phyloP scores from a whole-genome alignment of 352 stramenopile species.

The Phytophthora sp. region DNA sequence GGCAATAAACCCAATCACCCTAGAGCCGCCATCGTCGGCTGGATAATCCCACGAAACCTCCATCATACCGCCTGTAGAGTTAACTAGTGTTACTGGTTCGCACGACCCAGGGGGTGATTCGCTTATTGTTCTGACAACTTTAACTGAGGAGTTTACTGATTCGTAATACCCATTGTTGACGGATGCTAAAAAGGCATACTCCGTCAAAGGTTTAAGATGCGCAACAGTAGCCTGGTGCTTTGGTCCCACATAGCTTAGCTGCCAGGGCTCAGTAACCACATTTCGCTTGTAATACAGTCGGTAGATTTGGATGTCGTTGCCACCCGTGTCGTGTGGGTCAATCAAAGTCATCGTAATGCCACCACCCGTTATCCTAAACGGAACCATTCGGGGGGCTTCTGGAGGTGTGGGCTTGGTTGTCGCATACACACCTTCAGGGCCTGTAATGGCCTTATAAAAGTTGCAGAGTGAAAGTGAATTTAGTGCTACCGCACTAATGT shows the following conservation, averaged over 20 bases:
- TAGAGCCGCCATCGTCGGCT: slow-evolving; percentile 41
- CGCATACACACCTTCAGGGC: slow-evolving; percentile 17
- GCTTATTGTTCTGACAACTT: slow-evolving; percentile 36
- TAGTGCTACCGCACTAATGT: slow-evolving; percentile 35
- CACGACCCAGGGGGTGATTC: slow-evolving; percentile 60
- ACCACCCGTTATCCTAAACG: slow-evolving; percentile 42
- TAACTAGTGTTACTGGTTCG: slow-evolving; percentile 9
- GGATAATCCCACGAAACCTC: slow-evolving; percentile 51
- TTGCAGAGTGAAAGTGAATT: slow-evolving; percentile 58
- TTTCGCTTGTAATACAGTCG: slow-evolving; percentile 47
- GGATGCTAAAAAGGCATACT: slow-evolving; percentile 47
- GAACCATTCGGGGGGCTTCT: slow-evolving; percentile 27
- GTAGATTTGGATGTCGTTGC: slow-evolving; percentile 42
- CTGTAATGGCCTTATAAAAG: slow-evolving; percentile 33
- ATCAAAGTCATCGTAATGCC: slow-evolving; percentile 53
- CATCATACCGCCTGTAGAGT: slow-evolving; percentile 52
- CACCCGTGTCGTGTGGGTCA: slow-evolving; percentile 56
- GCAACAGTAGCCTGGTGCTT: slow-evolving; percentile 42
- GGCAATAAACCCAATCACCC: slow-evolving; percentile 38
- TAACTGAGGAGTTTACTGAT: slow-evolving; percentile 49
- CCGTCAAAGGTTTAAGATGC: slow-evolving; percentile 24
- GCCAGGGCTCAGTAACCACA: slow-evolving; percentile 30
- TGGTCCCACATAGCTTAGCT: slow-evolving; percentile 32
- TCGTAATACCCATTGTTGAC: slow-evolving; percentile 52
- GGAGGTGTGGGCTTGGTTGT: slow-evolving; percentile 39